phyloP scores from a whole-genome alignment of 371 early-diverging fungal species.

The Haplosporangium sp. region DNA sequence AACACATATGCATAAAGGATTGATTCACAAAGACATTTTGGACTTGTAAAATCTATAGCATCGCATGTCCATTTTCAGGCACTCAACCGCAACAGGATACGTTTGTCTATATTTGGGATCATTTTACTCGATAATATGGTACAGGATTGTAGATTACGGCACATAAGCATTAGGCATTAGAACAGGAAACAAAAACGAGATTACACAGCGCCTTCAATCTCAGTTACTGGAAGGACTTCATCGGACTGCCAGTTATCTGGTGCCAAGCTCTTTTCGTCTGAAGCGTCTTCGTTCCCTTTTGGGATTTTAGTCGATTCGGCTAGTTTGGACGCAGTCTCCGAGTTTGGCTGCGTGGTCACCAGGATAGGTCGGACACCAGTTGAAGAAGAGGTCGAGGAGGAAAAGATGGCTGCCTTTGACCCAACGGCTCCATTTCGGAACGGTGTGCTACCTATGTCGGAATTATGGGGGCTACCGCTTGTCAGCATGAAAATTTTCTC shows the following conservation, averaged over 20 bases:
- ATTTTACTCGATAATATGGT: too few species aligned
- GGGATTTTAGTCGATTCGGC: not conserved
- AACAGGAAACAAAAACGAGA: not conserved
- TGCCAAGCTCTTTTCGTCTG: not conserved
- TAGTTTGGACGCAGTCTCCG: not conserved
- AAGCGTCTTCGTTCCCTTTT: not conserved
- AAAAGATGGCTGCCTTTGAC: conserved; percentile 10
- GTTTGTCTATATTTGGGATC: too few species aligned
- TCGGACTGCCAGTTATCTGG: not conserved
- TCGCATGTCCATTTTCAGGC: too few species aligned
- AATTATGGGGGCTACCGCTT: not conserved
- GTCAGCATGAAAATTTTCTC: conserved; percentile 37
- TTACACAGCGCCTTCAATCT: conserved; percentile 21
- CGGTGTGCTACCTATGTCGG: conserved; percentile 10
- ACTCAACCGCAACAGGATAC: too few species aligned
- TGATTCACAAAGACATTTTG: too few species aligned
- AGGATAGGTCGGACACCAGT: conserved; percentile 8
- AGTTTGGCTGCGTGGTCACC: conserved; percentile 10
- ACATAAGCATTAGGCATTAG: not conserved
- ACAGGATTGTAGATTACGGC: too few species aligned
- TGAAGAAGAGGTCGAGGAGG: conserved; percentile 6
- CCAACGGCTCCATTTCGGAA: conserved; percentile 16
- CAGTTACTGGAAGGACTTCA: not conserved
- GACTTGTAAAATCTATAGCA: too few species aligned
- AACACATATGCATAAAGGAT: too few species aligned